A percentile compares a stretch with the other conserved stretches of the same genome.
Evolutionary conservation across 805 yeast genomes (phyloP).

Genomic region (Torulaspora microellipsoides): DNA sequence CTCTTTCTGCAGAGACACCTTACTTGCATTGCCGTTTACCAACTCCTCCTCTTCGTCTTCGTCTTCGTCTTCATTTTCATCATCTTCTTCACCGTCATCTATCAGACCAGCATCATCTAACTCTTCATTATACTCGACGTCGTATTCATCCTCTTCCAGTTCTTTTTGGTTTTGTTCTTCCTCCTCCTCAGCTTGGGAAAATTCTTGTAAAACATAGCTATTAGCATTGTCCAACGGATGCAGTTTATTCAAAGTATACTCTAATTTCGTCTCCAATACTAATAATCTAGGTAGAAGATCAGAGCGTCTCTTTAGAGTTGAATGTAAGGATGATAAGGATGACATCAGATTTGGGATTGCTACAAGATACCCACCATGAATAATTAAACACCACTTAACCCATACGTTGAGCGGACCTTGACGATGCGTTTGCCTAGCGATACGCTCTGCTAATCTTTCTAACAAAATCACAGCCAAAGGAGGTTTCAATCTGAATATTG

Average conservation of each 20-base stretch:
- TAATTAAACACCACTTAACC: slow-evolving; percentile 82
- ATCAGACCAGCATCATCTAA: slow-evolving; percentile 45
- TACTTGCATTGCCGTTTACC: slow-evolving; percentile 1
- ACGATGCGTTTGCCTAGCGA: slow-evolving; percentile 54
- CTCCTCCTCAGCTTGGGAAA: slow-evolving; percentile 31
- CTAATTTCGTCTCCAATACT: slow-evolving; percentile 78
- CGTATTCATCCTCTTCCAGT: slow-evolving; percentile 39
- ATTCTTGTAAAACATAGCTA: slow-evolving; percentile 37
- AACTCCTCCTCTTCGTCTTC: slow-evolving; percentile 23
- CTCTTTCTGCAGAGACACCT: not conserved
- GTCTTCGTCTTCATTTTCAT: slow-evolving; percentile 34
- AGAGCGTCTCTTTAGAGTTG: slow-evolving; percentile 61
- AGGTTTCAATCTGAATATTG: slow-evolving; percentile 54
- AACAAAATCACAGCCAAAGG: slow-evolving; percentile 51
- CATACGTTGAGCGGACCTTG: slow-evolving; percentile 55
- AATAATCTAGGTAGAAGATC: slow-evolving; percentile 65
- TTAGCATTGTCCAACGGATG: slow-evolving; percentile 42
- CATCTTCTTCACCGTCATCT: slow-evolving; percentile 45
- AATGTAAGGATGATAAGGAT: slow-evolving; percentile 57
- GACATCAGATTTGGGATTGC: slow-evolving; percentile 46
- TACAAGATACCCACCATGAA: slow-evolving; percentile 68
- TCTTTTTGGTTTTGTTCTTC: slow-evolving; percentile 38
- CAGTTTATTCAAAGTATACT: slow-evolving; percentile 60
- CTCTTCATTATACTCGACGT: slow-evolving; percentile 71
- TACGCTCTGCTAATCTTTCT: slow-evolving; percentile 54